Evolutionary conservation across 331 rosid species (phyloP).

Genomic region (Pyrus hybrid): DNA sequence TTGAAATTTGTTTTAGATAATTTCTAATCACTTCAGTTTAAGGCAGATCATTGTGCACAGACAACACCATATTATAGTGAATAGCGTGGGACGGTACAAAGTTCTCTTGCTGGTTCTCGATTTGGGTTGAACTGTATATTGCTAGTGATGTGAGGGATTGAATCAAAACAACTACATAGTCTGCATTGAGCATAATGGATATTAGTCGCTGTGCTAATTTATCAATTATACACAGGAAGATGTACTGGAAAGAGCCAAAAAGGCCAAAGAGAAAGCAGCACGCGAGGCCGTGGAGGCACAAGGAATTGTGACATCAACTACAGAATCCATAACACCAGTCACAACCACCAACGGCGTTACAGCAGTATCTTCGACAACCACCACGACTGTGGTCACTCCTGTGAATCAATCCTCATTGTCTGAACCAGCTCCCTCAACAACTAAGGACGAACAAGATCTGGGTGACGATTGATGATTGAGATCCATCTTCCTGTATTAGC

Average conservation of each 20-base stretch:
- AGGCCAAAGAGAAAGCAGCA: slow-evolving; percentile 83
- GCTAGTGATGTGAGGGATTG: neutral
- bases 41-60: neutral
- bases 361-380: slow-evolving; percentile 7
- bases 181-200: neutral
- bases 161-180: too few relatives aligned
- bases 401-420: slow-evolving; percentile 12
- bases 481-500: neutral
- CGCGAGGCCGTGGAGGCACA: slow-evolving; percentile 55
- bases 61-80: neutral
- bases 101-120: neutral
- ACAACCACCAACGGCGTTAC: neutral
- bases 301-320: slow-evolving; percentile 27
- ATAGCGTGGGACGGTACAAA: neutral
- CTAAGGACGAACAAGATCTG: neutral
- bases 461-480: slow-evolving; percentile 11
- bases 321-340: slow-evolving; percentile 3
- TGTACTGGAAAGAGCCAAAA: slow-evolving; percentile 79
- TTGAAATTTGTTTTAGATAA: neutral
- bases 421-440: neutral
- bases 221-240: slow-evolving; percentile 52
- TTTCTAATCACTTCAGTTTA: neutral
- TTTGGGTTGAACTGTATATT: neutral
- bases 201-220: neutral
- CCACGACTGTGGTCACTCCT: neutral